Base-by-base conservation (phyloP, 2,329 filamentous ascomycete species). In the Rutstroemia sydowiana region DNA sequence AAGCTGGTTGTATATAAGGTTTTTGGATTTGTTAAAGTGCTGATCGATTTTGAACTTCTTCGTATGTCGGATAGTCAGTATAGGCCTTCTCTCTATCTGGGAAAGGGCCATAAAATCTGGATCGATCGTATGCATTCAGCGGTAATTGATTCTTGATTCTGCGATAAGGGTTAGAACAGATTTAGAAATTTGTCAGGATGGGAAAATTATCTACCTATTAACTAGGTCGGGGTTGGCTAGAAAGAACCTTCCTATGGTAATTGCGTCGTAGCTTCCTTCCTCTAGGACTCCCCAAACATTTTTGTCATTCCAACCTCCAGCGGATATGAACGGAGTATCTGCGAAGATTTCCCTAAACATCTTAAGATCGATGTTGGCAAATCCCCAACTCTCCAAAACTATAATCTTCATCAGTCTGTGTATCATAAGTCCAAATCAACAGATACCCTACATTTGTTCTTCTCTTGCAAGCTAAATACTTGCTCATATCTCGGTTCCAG, bases 401-500 rank as follows among this genome's bases (percentile, higher is more conserved):
- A 20, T 14, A 31, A 23, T 32, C 6, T 7, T 32, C 23, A 7
- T 57, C 18, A 55, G 44, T 41, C 16, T n/a, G 6, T n/a, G 16
- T 7, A 9, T 40, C 18, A n/a, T 13, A 40, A 20, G 16, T 40
- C 36, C 6, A 32, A 7, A 32, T 40, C 14, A n/a, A 40, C 7
- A 40, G 18, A n/a, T 8, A 40, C 16, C 58, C 40, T 54, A 59
- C 57, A 75, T 28, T 65, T 61, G 26, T 76, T 71, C 58, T 79
- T 78, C 58, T 78, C 73, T 10, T 67, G 61, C 13, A 68, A 63
- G 28, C 69, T 73, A 56, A 74, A 71, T 34, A 79, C 70, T 60
- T 79, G 76, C 52, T 80, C 76, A 59, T 71, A 79, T 14, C 61
- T 50, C 73, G 69, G 76, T 63, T 80, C 77, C 44, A 81, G 69